Evolutionary conservation across 2,329 filamentous ascomycete genomes (phyloP), one percentile per base, ranked within the genome.

Genomic region (Paramyrothecium roridum): DNA sequence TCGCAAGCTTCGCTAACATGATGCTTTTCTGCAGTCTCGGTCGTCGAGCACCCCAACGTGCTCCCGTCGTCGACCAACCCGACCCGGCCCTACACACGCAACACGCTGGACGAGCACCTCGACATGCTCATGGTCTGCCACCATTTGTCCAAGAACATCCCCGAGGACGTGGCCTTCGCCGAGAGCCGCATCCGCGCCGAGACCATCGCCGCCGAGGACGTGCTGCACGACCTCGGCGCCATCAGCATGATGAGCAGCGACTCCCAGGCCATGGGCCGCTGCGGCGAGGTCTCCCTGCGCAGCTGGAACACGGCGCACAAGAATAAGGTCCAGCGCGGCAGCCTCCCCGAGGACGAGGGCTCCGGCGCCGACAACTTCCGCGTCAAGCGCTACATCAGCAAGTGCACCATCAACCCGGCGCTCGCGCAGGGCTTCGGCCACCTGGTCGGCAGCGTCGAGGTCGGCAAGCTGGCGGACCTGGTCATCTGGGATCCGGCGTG

Each of bases 71-170:
- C 88, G 49, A 98, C 93, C 0, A 98, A 96, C 70, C 93, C 93
- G 0, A 98, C 93, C 2, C 81, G 93, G 2, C 93, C 93, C 1
- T 97, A 87, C 73, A 98, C 93, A 2, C 80, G 82, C 61, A 97
- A 98, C 76, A 98, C 93, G 0, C 82, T 98, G 0, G 93, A 97
- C 67, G 93, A 98, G 73, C 93, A 98, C 74, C 83, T 97, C 16
- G 93, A 98, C 76, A 98, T 98, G 93, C 78, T 97, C 49, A 97
- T 97, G 93, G 91, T 96, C 40, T 98, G 93, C 78, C 93, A 98
- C 72, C 93, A 98, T 68, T 79, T 98, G 11, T 92, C 87, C 52
- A 91, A 90, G 72, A 87, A 96, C 73, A 97, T 97, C 57, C 91
- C 93, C 56, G 93, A 98, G 75, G 93, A 98, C 69, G 89, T 98